A percentile compares a stretch with the other conserved stretches of the same genome.
Evolutionary conservation across 2,329 filamentous ascomycete species (phyloP).

Genomic region (Cyanodermella asteris): DNA sequence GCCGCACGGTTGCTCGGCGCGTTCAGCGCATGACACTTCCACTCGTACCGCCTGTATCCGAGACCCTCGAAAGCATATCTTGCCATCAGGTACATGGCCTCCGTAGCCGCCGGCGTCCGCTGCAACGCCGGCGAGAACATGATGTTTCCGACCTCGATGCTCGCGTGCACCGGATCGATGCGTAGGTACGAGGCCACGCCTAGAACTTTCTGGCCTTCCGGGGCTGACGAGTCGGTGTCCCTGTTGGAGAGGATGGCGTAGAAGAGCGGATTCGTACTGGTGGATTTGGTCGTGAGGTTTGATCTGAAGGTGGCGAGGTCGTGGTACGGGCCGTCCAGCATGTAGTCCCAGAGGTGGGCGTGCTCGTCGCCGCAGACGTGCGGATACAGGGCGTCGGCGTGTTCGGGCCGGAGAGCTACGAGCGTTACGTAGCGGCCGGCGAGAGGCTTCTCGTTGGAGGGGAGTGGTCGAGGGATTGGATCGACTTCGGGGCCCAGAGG

Average conservation of each 20-base stretch:
- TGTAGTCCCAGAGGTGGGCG: slow-evolving; percentile 20
- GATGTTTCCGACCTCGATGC: slow-evolving; percentile 36
- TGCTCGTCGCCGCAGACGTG: slow-evolving; percentile 11
- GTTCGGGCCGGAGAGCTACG: too few species aligned
- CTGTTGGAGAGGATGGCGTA: slow-evolving; percentile 22
- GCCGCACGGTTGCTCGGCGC: slow-evolving; percentile 31
- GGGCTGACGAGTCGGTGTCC: slow-evolving; percentile 6
- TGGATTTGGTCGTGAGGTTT: slow-evolving; percentile 9
- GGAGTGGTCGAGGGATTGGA: slow-evolving; percentile 23
- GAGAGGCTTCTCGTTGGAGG: slow-evolving; percentile 33
- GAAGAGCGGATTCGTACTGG: slow-evolving; percentile 18
- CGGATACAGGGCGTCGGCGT: slow-evolving; percentile 14
- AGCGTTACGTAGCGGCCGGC: too few species aligned
- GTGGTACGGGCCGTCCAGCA: slow-evolving; percentile 16
- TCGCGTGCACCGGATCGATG: slow-evolving; percentile 25
- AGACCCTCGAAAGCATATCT: slow-evolving; percentile 31
- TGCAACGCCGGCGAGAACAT: slow-evolving; percentile 30
- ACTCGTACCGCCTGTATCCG: slow-evolving; percentile 36
- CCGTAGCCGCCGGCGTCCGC: slow-evolving; percentile 33
- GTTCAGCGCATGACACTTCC: slow-evolving; percentile 41
- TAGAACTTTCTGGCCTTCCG: slow-evolving; percentile 18
- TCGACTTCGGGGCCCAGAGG: too few species aligned
- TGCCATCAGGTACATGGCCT: slow-evolving; percentile 35
- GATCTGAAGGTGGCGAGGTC: slow-evolving; percentile 12
- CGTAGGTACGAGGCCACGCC: slow-evolving; percentile 24